These are phyloP conservation scores for Blastocystis sp. DNA, from an alignment of 352 stramenopile species.

Conservation along the genomic window DNA sequence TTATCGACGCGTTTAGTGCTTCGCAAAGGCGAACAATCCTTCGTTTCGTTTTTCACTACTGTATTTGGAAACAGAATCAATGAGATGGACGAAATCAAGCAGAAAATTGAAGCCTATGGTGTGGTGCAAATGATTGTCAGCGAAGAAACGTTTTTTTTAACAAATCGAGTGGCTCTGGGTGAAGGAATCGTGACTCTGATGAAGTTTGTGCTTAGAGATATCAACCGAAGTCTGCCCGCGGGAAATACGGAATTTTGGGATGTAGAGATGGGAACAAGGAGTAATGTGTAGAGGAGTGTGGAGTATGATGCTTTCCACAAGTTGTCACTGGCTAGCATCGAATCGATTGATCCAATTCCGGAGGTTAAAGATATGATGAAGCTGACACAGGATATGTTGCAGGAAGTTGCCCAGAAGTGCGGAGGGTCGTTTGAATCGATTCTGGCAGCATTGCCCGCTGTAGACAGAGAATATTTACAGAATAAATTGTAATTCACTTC, in stretches of 20 bases:
- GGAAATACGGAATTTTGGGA: background rate
- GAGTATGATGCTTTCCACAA: conserved; percentile 58
- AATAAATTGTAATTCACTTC: conserved; percentile 25
- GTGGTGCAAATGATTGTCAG: background rate
- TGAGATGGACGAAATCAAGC: background rate
- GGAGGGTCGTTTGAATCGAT: background rate
- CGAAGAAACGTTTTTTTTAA: background rate
- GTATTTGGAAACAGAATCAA: conserved; percentile 22
- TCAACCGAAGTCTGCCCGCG: background rate
- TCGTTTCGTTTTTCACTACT: background rate
- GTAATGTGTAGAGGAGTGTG: background rate
- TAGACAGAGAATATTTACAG: conserved; percentile 4
- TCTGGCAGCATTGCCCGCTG: background rate
- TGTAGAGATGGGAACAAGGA: background rate
- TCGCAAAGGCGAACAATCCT: background rate
- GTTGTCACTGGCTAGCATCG: conserved; percentile 40
- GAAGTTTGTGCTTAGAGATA: background rate
- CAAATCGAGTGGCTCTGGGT: background rate
- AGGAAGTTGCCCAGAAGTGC: background rate
- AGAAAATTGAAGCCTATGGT: conserved; percentile 11
- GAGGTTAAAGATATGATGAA: background rate
- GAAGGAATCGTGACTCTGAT: conserved; percentile 18
- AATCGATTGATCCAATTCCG: background rate
- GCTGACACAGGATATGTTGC: background rate
- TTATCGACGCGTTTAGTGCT: background rate